Evolutionary conservation across 2,329 filamentous ascomycete genomes (phyloP), one percentile per base, ranked within the genome.

Genomic region (Diaporthe citri): DNA sequence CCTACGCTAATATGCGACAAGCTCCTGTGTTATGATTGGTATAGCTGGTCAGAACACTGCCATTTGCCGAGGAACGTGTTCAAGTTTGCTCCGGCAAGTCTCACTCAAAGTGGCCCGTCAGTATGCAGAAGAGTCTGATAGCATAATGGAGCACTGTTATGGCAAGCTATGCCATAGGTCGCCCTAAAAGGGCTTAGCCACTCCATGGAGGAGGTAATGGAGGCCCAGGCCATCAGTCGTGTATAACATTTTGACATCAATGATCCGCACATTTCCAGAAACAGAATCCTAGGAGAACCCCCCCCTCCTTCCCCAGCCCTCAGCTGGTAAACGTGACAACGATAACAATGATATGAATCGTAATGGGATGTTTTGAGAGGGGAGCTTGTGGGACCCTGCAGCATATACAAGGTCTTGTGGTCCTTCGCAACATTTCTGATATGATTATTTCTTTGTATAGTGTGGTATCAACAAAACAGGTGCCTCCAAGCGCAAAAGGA

Each of bases 381-480:
- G 25, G 25, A 31, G 48, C 4, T 13, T 25, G 22, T 25, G 20
- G 17, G 43, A 22, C 20, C 1, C 17, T 4, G 2, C 48, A 52
- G 48, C 9, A 52, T 20, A 10, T 25, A 2, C 48, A 52, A 39
- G 12, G 20, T 25, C 8, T 64, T 28, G 12, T n/a, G 17, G 9
- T 46, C 6, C 31, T 6, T 17, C 20, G 12, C 12, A 25, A 31
- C 22, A 51, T 36, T 22, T 10, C 28, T 17, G 20, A 66, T 51
- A 48, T 48, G 9, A 43, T 46, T 34, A 12, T 13, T 34, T 13
- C 25, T 34, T 25, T 22, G 20, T 66, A 31, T 66, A 51, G 31
- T 15, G 51, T 66, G 62, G 62, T 66, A 51, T 66, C 62, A n/a
- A 36, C 48, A n/a, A 25, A 59, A 60, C 7, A 41, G 17, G 25